Conservation (phyloP, 2,329 filamentous ascomycete species). For the Clathrospora elynae region DNA sequence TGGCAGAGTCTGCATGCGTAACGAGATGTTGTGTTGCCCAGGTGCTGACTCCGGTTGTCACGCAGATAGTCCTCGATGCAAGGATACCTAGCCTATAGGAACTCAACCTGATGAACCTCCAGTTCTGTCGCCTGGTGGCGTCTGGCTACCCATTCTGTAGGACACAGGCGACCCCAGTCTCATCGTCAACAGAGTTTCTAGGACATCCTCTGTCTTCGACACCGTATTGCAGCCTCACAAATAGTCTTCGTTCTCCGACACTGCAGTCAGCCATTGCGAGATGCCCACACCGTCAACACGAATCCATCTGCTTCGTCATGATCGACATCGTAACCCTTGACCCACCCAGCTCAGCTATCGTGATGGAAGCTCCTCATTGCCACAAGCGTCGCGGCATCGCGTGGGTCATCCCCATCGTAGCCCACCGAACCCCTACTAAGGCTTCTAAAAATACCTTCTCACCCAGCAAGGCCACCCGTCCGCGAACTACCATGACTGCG, state of each 20-base stretch:
- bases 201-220: conserved; percentile 12
- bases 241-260: conserved; percentile 9
- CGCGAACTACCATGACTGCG: conserved; percentile 17
- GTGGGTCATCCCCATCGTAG: conserved; percentile 10
- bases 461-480: conserved; percentile 12
- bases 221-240: conserved; percentile 14
- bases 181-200: too few species aligned
- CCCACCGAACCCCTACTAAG: conserved; percentile 5
- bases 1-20: conserved; percentile 4
- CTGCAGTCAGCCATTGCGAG: conserved; percentile 12
- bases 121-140: conserved; percentile 7
- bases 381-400: conserved; percentile 23
- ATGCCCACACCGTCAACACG: conserved; percentile 10
- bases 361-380: conserved; percentile 17
- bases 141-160: too few species aligned
- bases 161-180: too few species aligned
- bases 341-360: conserved; percentile 12
- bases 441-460: conserved; percentile 22
- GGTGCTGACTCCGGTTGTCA: too few species aligned
- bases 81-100: too few species aligned
- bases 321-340: conserved; percentile 3
- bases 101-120: conserved; percentile 2
- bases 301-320: conserved; percentile 18
- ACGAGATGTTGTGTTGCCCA: conserved; percentile 10
- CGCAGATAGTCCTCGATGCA: too few species aligned